These are phyloP conservation scores for Blakeslea trispora DNA, from an alignment of 371 early-diverging fungal species.

Conservation along the genomic window DNA sequence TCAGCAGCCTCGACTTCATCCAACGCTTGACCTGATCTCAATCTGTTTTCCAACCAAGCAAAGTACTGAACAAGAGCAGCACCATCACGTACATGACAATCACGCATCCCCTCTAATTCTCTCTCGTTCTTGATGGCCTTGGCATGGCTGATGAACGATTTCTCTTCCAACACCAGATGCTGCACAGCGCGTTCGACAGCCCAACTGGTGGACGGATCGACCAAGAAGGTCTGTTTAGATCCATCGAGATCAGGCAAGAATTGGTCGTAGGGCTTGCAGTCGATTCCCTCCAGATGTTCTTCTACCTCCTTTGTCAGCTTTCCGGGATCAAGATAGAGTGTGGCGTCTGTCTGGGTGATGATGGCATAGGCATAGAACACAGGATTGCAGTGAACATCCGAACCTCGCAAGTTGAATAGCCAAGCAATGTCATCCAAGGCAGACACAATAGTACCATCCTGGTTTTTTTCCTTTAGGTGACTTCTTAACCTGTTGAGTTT, in stretches of 20 bases:
- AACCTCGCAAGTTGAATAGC: conserved; percentile 98
- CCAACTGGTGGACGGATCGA: conserved; percentile 64
- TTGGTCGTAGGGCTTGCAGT: conserved; percentile 72
- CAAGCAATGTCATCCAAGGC: conserved; percentile 95
- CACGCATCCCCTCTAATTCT: conserved; percentile 93
- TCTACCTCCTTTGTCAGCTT: conserved; percentile 70
- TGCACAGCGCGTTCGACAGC: conserved; percentile 69
- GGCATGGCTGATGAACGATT: conserved; percentile 76
- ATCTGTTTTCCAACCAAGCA: conserved; percentile 93
- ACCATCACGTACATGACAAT: conserved; percentile 94
- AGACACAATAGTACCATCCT: conserved; percentile 77
- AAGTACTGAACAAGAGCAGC: conserved; percentile 92
- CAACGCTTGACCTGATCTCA: conserved; percentile 60
- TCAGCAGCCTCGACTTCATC: conserved; percentile 83
- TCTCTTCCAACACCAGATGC: conserved; percentile 47
- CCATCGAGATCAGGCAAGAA: conserved; percentile 74
- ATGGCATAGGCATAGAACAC: conserved; percentile 95
- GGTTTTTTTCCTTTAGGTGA: conserved; percentile 57
- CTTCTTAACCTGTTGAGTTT: conserved; percentile 69
- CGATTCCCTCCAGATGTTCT: conserved; percentile 67
- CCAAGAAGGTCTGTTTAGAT: conserved; percentile 8
- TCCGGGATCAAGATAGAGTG: conserved; percentile 79
- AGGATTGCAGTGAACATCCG: conserved; percentile 96
- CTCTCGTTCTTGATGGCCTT: conserved; percentile 94
- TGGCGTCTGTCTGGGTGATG: conserved; percentile 67